Conservation (phyloP, 164 flowering plant species). For the Buxus sempervirens region DNA sequence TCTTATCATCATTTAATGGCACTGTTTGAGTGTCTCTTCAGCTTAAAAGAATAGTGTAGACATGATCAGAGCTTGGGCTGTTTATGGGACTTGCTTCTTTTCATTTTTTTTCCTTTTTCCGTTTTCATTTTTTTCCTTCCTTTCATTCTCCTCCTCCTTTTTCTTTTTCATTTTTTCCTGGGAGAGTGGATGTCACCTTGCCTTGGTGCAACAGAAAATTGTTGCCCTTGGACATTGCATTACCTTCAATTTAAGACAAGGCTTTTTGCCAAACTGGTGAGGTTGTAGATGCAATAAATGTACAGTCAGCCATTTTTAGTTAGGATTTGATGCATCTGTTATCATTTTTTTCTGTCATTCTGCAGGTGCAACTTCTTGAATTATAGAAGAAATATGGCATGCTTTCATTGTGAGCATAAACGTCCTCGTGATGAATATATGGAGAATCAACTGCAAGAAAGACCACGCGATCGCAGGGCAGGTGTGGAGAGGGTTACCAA, state of each 20-base stretch:
- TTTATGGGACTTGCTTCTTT: not conserved
- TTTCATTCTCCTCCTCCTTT: too few species aligned
- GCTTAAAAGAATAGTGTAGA: not conserved
- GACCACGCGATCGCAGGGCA: constrained; percentile 35
- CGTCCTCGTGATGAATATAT: constrained; percentile 77
- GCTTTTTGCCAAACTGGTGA: not conserved
- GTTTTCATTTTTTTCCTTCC: not conserved
- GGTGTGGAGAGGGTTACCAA: constrained; percentile 40
- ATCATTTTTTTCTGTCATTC: constrained; percentile 5
- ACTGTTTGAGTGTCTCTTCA: not conserved
- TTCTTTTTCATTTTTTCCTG: too few species aligned
- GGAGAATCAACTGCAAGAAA: constrained; percentile 54
- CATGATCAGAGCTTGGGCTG: not conserved
- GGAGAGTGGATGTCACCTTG: not conserved
- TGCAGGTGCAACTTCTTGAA: constrained; percentile 96
- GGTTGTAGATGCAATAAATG: not conserved
- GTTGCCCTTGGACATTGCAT: not conserved
- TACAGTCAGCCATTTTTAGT: not conserved
- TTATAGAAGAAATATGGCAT: constrained; percentile 85
- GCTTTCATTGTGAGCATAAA: constrained; percentile 94
- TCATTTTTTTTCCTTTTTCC: not conserved
- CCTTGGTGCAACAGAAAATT: constrained; percentile 2
- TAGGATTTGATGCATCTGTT: constrained; percentile 1
- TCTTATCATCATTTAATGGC: not conserved
- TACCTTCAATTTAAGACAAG: not conserved